Evolutionary conservation across 2,329 filamentous ascomycete genomes (phyloP).

Genomic region (Zymoseptoria pseudotritici): DNA sequence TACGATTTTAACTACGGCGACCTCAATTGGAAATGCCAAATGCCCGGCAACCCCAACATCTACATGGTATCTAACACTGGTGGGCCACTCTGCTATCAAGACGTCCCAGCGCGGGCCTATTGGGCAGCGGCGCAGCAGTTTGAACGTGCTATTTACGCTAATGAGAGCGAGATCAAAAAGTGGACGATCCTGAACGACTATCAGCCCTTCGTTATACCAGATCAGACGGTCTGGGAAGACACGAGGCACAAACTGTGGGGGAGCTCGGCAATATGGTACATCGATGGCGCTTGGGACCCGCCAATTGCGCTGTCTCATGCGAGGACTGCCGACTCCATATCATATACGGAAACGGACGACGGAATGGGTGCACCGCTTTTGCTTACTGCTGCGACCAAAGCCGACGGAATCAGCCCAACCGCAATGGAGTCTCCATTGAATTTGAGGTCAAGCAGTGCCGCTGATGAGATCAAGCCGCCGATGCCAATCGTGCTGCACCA

Average conservation of each 20-base stretch:
- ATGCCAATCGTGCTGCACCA: background rate
- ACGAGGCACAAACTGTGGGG: slow-evolving; percentile 10
- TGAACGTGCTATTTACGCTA: slow-evolving; percentile 1
- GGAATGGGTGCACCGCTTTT: background rate
- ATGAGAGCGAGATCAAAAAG: slow-evolving; percentile 1
- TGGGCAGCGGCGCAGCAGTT: slow-evolving; percentile 8
- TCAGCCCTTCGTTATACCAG: slow-evolving; percentile 15
- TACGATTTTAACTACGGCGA: slow-evolving; percentile 18
- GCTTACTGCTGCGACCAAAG: background rate
- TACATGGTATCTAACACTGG: slow-evolving; percentile 11
- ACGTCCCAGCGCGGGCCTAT: slow-evolving; percentile 21
- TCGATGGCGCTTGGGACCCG: slow-evolving; percentile 16
- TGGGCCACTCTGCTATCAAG: slow-evolving; percentile 18
- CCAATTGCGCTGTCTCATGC: slow-evolving; percentile 13
- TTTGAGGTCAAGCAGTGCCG: background rate
- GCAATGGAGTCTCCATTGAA: background rate
- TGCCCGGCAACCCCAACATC: slow-evolving; percentile 7
- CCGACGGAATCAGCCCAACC: background rate
- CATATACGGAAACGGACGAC: too few relatives aligned
- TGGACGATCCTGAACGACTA: slow-evolving; percentile 19
- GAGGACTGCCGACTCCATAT: background rate
- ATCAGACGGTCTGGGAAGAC: slow-evolving; percentile 1
- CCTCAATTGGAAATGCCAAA: slow-evolving; percentile 19
- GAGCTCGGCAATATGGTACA: slow-evolving; percentile 7
- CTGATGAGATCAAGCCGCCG: background rate